Conservation (phyloP, 805 yeast genomes). For the Myxozyma monticola region DNA sequence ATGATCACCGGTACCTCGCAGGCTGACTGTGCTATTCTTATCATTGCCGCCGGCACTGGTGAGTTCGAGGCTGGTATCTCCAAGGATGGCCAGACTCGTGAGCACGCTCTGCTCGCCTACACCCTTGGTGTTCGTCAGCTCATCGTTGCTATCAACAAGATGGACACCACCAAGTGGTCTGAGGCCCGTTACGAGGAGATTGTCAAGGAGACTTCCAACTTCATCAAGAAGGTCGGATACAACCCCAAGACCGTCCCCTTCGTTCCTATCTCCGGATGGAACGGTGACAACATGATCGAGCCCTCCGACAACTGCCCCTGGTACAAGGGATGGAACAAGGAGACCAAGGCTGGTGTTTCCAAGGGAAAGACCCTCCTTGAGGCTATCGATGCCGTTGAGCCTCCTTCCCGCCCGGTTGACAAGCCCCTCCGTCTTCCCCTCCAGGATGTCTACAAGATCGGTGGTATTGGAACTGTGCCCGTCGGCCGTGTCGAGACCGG, state of each 20-base stretch:
- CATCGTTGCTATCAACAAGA: constrained; percentile 90
- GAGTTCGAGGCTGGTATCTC: constrained; percentile 96
- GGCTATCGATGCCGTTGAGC: constrained; percentile 81
- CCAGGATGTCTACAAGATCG: constrained; percentile 90
- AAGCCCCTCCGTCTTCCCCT: constrained; percentile 88
- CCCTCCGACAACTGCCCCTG: constrained; percentile 78
- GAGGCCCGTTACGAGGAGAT: constrained; percentile 78
- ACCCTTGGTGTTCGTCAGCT: constrained; percentile 85
- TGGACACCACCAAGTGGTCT: constrained; percentile 90
- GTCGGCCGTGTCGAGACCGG: constrained; percentile 95
- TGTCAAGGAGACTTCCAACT: constrained; percentile 71
- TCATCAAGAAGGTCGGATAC: constrained; percentile 84
- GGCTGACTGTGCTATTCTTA: constrained; percentile 89
- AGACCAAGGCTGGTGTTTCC: constrained; percentile 67
- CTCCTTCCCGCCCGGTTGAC: constrained; percentile 77
- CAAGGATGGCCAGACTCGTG: constrained; percentile 93
- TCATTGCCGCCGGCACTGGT: constrained; percentile 90
- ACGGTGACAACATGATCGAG: constrained; percentile 93
- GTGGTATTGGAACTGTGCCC: constrained; percentile 91
- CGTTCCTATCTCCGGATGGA: constrained; percentile 91
- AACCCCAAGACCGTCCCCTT: constrained; percentile 78
- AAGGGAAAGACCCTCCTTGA: constrained; percentile 82
- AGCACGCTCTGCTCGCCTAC: constrained; percentile 87
- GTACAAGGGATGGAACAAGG: constrained; percentile 85
- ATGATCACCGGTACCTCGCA: constrained; percentile 95